Base-by-base conservation (phyloP, 2,329 filamentous ascomycete genomes). In the Monascus ruber region DNA sequence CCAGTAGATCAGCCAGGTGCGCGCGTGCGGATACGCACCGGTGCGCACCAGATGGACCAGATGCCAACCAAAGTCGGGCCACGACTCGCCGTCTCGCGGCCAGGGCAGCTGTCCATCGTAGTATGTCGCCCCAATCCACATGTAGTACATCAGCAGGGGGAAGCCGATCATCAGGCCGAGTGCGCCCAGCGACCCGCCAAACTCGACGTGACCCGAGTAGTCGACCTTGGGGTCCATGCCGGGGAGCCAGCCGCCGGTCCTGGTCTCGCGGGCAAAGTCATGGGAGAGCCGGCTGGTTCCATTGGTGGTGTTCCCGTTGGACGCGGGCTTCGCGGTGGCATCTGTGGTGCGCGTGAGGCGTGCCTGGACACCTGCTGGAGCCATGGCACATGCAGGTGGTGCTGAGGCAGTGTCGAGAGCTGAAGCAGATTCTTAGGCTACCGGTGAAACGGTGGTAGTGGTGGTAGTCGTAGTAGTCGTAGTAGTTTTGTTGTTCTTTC, bases 1-100 rank as follows among this genome's bases (percentile, higher is more conserved):
- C 91, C 91, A 98, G 72, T 96, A 98, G 58, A 94, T 93, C 41
- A 71, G 63, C 88, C 89, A 98, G 5, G 88, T 87, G 58, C 79
- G 79, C 35, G 77, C 58, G 43, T 78, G 79, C 1, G 91, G 91
- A 62, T 81, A 96, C 0, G 88, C 89, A 46, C 84, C 81, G 9
- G 80, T 83, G 63, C 86, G 88, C 40, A 83, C 77, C 41, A 94
- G 71, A 46, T 79, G 56, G 47, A 67, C 71, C 54, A 96, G 66
- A 47, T 93, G 79, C 40, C 68, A 63, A 35, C 73, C 71, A 58
- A 95, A 96, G 2, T 86, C 78, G 5, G 53, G 42, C 56, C 77
- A 75, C 42, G 72, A 77, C 67, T 94, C 73, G 31, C 74, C 80
- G 9, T 72, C 53, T 1, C 66, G 65, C 0, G 79, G 84, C 24